Percentiles rank a stretch among this genome's conserved stretches.
These are phyloP conservation scores for Ceratocystiopsis minuta DNA, from an alignment of 2,329 filamentous ascomycete genomes.

Conservation along the genomic window DNA sequence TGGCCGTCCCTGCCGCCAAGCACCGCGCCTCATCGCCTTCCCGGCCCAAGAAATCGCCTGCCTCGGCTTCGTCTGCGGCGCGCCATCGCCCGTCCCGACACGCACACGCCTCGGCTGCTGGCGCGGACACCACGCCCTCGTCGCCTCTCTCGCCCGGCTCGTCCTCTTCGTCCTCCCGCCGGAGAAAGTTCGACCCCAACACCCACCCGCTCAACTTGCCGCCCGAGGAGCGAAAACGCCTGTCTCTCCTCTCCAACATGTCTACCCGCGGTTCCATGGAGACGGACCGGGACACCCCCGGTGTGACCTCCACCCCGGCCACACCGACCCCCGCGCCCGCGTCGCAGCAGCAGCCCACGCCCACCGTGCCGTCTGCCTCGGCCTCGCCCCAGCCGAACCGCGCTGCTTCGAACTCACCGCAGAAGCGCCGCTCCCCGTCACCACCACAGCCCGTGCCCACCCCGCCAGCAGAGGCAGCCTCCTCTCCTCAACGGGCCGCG, in stretches of 20 bases:
- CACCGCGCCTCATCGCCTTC: constrained; percentile 1
- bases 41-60: constrained; percentile 2
- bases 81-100: constrained; percentile 1
- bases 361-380: constrained; percentile 12
- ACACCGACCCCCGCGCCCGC: constrained; percentile 28
- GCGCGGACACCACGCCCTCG: neutral
- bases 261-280: constrained; percentile 55
- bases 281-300: constrained; percentile 47
- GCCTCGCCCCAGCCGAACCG: constrained; percentile 1
- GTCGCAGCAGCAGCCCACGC: constrained; percentile 20
- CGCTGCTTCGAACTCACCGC: neutral
- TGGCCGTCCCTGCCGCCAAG: constrained; percentile 11
- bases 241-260: constrained; percentile 49
- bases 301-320: constrained; percentile 25
- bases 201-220: constrained; percentile 80
- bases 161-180: constrained; percentile 27
- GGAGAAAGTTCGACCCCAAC: constrained; percentile 44
- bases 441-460: constrained; percentile 12
- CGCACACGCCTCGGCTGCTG: neutral
- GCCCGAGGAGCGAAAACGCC: constrained; percentile 68
- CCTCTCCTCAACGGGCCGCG: neutral
- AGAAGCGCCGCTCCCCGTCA: constrained; percentile 16
- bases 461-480: no score
- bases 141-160: constrained; percentile 3
- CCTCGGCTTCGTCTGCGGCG: neutral